Conservation (phyloP, 1,284 basidiomycete genomes). For the Macrocystidia cucumis region DNA sequence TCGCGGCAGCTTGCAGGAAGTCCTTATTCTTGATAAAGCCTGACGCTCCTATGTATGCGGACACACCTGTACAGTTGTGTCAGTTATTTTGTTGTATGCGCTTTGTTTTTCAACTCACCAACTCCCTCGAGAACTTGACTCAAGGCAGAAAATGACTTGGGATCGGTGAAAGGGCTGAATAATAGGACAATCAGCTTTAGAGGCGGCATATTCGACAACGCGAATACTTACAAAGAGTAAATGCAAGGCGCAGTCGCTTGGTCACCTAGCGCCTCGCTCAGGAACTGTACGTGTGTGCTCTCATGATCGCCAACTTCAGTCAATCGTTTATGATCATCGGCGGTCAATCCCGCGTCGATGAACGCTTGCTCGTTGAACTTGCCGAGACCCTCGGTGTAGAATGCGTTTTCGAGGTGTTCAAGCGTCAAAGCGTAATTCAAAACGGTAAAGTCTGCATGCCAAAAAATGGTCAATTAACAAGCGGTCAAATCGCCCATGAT, state of each 20-base stretch:
- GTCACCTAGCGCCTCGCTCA: conserved; percentile 39
- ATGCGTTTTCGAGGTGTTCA: conserved; percentile 64
- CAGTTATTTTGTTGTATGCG: not conserved
- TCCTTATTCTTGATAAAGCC: conserved; percentile 31
- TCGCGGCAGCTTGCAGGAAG: conserved; percentile 29
- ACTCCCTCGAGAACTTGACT: conserved; percentile 51
- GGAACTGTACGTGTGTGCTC: conserved; percentile 31
- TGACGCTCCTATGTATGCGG: conserved; percentile 22
- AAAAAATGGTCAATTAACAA: too few relatives aligned
- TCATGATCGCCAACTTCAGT: conserved; percentile 55
- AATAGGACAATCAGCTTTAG: not conserved
- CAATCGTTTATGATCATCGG: conserved; percentile 39
- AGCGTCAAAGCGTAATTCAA: conserved; percentile 60
- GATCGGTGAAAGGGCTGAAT: conserved; percentile 42
- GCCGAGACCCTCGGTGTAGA: conserved; percentile 40
- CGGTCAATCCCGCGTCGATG: conserved; percentile 38
- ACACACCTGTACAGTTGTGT: conserved; percentile 7
- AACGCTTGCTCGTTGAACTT: conserved; percentile 43
- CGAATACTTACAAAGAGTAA: conserved; percentile 52
- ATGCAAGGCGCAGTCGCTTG: conserved; percentile 45
- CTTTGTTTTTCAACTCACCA: too few relatives aligned
- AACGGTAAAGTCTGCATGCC: conserved; percentile 24
- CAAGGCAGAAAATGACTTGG: conserved; percentile 42
- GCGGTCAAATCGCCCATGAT: too few relatives aligned
- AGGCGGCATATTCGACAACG: too few relatives aligned